A percentile compares a stretch with the other conserved stretches of the same genome.
Evolutionary conservation across 208 protist genomes (phyloP).

Genomic region (Naegleria gruberi): DNA sequence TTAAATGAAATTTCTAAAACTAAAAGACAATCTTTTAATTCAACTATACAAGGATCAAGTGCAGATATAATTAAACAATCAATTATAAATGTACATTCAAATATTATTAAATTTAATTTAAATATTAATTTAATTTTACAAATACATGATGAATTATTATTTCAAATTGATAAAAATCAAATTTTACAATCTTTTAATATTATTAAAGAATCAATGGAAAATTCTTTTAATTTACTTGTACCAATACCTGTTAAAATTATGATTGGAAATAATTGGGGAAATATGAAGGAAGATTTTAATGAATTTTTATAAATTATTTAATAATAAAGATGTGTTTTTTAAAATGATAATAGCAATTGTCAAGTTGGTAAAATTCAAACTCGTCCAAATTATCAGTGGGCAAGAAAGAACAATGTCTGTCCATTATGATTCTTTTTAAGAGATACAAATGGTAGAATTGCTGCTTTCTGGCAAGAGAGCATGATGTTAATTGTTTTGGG

Average conservation of each 20-base stretch:
- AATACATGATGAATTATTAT: conserved; percentile 47
- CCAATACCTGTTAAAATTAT: not conserved
- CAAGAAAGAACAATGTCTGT: not conserved
- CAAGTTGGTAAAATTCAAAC: too few relatives aligned
- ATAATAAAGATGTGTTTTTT: too few relatives aligned
- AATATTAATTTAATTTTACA: conserved; percentile 45
- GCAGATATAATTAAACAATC: conserved; percentile 45
- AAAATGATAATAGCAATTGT: too few relatives aligned
- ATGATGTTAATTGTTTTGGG: not conserved
- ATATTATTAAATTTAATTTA: not conserved
- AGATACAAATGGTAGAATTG: not conserved
- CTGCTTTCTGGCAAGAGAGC: not conserved
- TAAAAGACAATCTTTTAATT: conserved; percentile 57
- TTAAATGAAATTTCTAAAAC: conserved; percentile 44
- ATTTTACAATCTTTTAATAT: not conserved
- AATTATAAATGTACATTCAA: conserved; percentile 28
- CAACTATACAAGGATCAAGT: conserved; percentile 37
- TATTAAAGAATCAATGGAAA: not conserved
- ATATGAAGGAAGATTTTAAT: too few relatives aligned
- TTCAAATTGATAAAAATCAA: conserved; percentile 31
- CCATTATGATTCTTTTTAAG: not conserved
- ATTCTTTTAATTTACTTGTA: not conserved
- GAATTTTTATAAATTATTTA: too few relatives aligned
- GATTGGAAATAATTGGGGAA: not conserved
- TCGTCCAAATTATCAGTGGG: not conserved